Conservation (phyloP, 345 rosid genomes). For the Noccaea caerulescens region DNA sequence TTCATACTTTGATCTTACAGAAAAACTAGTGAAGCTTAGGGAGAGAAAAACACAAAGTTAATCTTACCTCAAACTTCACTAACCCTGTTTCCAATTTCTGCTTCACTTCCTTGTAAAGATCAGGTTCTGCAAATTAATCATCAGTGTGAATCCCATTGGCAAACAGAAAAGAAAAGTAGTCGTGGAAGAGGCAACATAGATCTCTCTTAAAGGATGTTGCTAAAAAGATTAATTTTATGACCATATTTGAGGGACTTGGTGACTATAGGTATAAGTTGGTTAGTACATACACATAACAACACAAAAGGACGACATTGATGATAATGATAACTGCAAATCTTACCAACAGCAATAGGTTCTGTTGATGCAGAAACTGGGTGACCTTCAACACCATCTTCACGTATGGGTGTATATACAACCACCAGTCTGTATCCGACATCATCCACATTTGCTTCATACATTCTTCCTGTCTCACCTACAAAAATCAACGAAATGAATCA, state of each 20-base stretch:
- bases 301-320: background rate
- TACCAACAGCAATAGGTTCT: slow-evolving; percentile 91
- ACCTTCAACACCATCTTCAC: slow-evolving; percentile 96
- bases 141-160: slow-evolving; percentile 3
- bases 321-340: slow-evolving; percentile 19
- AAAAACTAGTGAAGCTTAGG: background rate
- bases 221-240: slow-evolving; percentile 3
- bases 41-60: background rate
- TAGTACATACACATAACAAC: background rate
- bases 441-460: slow-evolving; percentile 99
- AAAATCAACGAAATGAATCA: slow-evolving; percentile 28
- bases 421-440: slow-evolving; percentile 97
- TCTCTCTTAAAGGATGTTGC: background rate
- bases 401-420: slow-evolving; percentile 80
- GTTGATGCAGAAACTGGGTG: slow-evolving; percentile 97
- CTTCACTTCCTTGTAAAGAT: slow-evolving; percentile 86
- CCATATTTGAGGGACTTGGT: background rate
- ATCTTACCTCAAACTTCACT: slow-evolving; percentile 88
- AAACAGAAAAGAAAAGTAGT: background rate
- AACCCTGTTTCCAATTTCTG: slow-evolving; percentile 86
- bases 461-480: slow-evolving; percentile 91
- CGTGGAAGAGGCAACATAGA: slow-evolving; percentile 3
- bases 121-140: slow-evolving; percentile 76
- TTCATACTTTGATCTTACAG: background rate
- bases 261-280: slow-evolving; percentile 6